These are phyloP conservation scores for Chenopodium formosanum DNA, from an alignment of 148 eudicot genomes.

Conservation along the genomic window DNA sequence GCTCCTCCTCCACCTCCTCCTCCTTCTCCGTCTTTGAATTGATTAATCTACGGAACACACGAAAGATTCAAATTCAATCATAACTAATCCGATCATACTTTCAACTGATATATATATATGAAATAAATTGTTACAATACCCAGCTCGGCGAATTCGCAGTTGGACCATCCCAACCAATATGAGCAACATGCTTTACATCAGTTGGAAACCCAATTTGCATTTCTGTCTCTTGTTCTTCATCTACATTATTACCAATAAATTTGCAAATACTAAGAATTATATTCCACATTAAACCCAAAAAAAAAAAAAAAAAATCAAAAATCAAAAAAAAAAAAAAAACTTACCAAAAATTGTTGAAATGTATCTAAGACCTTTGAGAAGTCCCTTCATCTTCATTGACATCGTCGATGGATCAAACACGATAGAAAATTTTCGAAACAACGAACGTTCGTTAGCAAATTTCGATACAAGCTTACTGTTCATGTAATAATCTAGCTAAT, in stretches of 20 bases:
- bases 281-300: too few relatives aligned
- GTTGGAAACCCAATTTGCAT: slow-evolving; percentile 51
- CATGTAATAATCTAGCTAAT: background rate
- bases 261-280: background rate
- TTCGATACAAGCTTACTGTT: background rate
- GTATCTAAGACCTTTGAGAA: slow-evolving; percentile 29
- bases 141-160: slow-evolving; percentile 48
- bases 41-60: slow-evolving; percentile 11
- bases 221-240: slow-evolving; percentile 40
- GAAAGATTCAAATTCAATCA: background rate
- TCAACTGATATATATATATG: too few relatives aligned
- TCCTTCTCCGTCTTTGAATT: slow-evolving; percentile 22
- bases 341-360: slow-evolving; percentile 26
- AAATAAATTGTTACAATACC: slow-evolving; percentile 20
- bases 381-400: slow-evolving; percentile 26
- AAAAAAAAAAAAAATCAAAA: too few relatives aligned
- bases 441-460: background rate
- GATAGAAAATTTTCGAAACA: background rate
- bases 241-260: slow-evolving; percentile 22
- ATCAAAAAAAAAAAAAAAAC: background rate
- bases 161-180: slow-evolving; percentile 60
- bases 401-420: background rate
- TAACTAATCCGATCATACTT: background rate
- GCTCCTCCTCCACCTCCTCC: slow-evolving; percentile 12
- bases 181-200: slow-evolving; percentile 59